Evolutionary conservation across 768 basidiomycete genomes (phyloP).

Genomic region (Pisolithus marmoratus): DNA sequence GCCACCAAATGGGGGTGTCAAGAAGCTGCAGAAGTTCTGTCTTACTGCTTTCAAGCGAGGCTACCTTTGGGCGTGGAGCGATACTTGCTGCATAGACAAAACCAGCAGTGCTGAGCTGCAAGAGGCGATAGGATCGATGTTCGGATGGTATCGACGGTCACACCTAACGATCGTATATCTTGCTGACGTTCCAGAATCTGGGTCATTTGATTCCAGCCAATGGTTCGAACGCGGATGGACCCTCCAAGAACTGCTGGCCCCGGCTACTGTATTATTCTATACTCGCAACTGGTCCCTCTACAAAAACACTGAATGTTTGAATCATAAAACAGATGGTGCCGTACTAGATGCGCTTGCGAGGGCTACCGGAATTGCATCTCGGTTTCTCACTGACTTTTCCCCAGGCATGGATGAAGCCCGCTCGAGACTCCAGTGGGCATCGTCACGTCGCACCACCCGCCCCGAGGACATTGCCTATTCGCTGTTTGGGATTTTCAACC

Average conservation of each 20-base stretch:
- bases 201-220: neutral
- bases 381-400: neutral
- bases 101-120: neutral
- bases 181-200: neutral
- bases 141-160: slow-evolving; percentile 1
- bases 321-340: neutral
- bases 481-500: slow-evolving; percentile 4
- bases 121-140: slow-evolving; percentile 2
- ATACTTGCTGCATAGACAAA: slow-evolving; percentile 6
- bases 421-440: neutral
- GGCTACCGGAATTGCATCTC: neutral
- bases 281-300: slow-evolving; percentile 1
- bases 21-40: slow-evolving; percentile 1
- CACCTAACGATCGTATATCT: slow-evolving; percentile 1
- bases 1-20: neutral
- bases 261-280: neutral
- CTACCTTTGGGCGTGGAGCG: slow-evolving; percentile 1
- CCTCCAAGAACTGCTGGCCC: slow-evolving; percentile 5
- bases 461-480: slow-evolving; percentile 4
- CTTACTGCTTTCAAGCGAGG: neutral
- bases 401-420: slow-evolving; percentile 2
- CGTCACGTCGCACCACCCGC: neutral
- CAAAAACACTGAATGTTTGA: neutral
- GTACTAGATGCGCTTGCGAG: neutral
- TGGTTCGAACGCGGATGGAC: slow-evolving; percentile 5